phyloP scores from a whole-genome alignment of 352 stramenopile species.

The Globisporangium radiosum region DNA sequence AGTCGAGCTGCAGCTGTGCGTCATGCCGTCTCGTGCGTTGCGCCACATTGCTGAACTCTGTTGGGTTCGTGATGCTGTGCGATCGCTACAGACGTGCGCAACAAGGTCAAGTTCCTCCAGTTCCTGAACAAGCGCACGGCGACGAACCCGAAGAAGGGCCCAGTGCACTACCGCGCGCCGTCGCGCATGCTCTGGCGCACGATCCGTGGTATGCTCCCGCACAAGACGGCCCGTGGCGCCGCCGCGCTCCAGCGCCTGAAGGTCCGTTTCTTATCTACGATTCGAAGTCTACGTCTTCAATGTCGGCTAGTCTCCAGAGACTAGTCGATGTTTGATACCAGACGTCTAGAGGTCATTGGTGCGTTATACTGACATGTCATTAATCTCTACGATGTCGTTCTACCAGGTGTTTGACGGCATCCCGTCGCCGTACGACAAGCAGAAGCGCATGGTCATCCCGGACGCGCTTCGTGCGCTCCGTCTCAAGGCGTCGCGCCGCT shows the following conservation, averaged over 20 bases:
- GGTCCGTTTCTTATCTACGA: constrained; percentile 27
- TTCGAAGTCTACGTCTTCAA: background rate
- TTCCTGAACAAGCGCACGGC: constrained; percentile 98
- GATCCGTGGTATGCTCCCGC: constrained; percentile 98
- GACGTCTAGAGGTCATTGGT: too few species aligned
- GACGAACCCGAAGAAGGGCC: constrained; percentile 96
- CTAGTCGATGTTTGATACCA: background rate
- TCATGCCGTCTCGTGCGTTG: constrained; percentile 64
- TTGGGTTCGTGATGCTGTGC: constrained; percentile 16
- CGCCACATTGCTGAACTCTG: constrained; percentile 5
- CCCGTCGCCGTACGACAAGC: constrained; percentile 97
- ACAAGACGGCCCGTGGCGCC: constrained; percentile 97
- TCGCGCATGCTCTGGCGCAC: constrained; percentile 91
- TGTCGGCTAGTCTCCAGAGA: background rate
- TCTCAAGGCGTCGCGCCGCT: constrained; percentile 92
- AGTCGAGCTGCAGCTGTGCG: constrained; percentile 35
- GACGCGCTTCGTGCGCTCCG: constrained; percentile 92
- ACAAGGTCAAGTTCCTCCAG: constrained; percentile 97
- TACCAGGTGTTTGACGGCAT: constrained; percentile 96
- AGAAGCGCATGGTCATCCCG: constrained; percentile 98
- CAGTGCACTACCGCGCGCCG: constrained; percentile 97
- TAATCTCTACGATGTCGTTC: background rate
- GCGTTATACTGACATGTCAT: background rate
- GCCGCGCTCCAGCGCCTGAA: constrained; percentile 94
- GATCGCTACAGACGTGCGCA: constrained; percentile 83